phyloP scores from a whole-genome alignment of 805 yeast species.

The Starmerella tilneyi region DNA sequence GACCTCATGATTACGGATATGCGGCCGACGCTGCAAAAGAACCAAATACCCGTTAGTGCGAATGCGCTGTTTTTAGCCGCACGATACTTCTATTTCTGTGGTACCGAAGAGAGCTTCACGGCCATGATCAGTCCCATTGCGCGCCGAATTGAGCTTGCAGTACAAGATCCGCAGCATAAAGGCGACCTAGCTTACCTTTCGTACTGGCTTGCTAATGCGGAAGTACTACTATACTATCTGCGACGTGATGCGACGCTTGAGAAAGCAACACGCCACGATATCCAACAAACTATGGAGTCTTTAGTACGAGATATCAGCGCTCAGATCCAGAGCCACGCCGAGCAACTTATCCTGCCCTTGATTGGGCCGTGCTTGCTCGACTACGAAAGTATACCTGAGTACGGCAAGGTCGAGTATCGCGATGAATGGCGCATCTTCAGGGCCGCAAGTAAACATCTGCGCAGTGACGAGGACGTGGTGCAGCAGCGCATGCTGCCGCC shows the following conservation, averaged over 20 bases:
- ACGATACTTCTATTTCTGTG: slow-evolving; percentile 34
- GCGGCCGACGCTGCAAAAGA: slow-evolving; percentile 31
- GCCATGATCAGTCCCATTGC: slow-evolving; percentile 29
- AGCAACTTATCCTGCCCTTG: slow-evolving; percentile 19
- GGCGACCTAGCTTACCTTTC: slow-evolving; percentile 41
- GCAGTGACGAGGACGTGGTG: slow-evolving; percentile 55
- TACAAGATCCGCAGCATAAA: slow-evolving; percentile 26
- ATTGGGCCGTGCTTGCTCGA: slow-evolving; percentile 37
- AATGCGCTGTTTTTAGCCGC: slow-evolving; percentile 35
- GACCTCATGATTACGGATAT: slow-evolving; percentile 32
- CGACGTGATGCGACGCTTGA: slow-evolving; percentile 47
- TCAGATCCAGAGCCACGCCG: slow-evolving; percentile 13
- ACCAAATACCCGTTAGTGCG: slow-evolving; percentile 36
- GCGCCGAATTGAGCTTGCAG: slow-evolving; percentile 30
- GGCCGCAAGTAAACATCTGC: slow-evolving; percentile 27
- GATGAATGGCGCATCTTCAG: slow-evolving; percentile 57
- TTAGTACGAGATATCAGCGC: slow-evolving; percentile 13
- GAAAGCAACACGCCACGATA: slow-evolving; percentile 25
- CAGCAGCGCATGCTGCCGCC: slow-evolving; percentile 77
- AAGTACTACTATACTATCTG: slow-evolving; percentile 67
- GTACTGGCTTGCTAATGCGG: slow-evolving; percentile 79
- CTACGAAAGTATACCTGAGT: slow-evolving; percentile 74
- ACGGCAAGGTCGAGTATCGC: slow-evolving; percentile 64
- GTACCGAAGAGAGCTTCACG: slow-evolving; percentile 22
- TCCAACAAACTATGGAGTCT: slow-evolving; percentile 17